Percentiles rank a stretch among this genome's conserved stretches.
Conservation (phyloP, 352 stramenopile genomes). For the Plasmopara muralis region DNA sequence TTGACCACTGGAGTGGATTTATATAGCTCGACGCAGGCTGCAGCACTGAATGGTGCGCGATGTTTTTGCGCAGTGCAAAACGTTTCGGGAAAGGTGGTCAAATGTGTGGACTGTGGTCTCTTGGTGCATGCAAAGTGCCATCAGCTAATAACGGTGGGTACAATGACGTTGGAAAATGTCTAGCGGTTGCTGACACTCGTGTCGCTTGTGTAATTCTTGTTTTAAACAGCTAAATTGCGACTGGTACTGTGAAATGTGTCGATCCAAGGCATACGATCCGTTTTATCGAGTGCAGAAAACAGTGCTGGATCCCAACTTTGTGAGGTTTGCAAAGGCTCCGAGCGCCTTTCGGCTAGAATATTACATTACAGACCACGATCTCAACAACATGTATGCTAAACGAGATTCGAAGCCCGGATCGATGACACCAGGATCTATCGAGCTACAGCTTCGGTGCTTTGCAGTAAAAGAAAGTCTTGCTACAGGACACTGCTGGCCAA, state of each 20-base stretch:
- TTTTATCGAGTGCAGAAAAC: constrained; percentile 61
- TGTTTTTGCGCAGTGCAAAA: constrained; percentile 49
- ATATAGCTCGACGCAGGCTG: constrained; percentile 25
- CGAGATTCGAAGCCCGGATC: constrained; percentile 39
- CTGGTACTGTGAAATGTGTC: constrained; percentile 74
- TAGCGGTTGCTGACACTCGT: too few species aligned
- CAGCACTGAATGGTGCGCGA: constrained; percentile 34
- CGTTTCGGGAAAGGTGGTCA: constrained; percentile 36
- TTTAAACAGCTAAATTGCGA: constrained; percentile 30
- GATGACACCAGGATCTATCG: constrained; percentile 54
- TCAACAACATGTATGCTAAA: constrained; percentile 63
- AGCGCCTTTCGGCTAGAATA: constrained; percentile 57
- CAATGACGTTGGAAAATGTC: background rate
- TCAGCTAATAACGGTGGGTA: constrained; percentile 47
- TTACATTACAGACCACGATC: constrained; percentile 58
- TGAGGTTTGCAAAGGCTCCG: constrained; percentile 52
- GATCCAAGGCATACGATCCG: constrained; percentile 59
- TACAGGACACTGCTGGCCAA: constrained; percentile 65
- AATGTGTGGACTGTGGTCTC: constrained; percentile 45
- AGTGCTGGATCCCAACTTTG: constrained; percentile 43
- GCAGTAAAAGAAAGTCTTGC: constrained; percentile 61
- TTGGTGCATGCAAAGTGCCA: constrained; percentile 76
- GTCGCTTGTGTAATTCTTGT: constrained; percentile 3
- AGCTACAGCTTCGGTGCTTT: constrained; percentile 79
- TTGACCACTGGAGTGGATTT: constrained; percentile 29